Conservation (phyloP, 768 basidiomycete genomes). For the Lactifluus subvellereus region DNA sequence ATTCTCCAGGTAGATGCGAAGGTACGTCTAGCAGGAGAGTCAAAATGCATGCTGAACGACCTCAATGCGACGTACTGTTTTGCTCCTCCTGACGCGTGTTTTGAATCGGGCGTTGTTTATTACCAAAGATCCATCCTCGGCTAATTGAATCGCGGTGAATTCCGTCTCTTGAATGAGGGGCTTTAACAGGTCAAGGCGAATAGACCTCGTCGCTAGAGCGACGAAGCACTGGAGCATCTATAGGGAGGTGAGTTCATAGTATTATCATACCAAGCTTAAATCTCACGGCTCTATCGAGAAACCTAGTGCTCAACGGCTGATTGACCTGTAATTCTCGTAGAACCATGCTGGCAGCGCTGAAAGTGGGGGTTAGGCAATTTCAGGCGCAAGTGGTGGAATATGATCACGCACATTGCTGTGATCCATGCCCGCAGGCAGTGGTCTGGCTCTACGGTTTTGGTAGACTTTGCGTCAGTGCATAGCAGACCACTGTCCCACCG, state of each 20-base stretch:
- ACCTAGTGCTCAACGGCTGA: neutral
- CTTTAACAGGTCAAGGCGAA: neutral
- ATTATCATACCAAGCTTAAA: no score
- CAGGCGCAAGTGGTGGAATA: neutral
- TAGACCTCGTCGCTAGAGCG: neutral
- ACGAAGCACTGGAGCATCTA: neutral
- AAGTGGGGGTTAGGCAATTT: neutral
- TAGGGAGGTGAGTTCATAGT: neutral
- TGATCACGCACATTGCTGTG: conserved; percentile 14
- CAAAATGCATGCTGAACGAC: neutral
- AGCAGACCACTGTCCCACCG: conserved; percentile 1
- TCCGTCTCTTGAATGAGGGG: conserved; percentile 7
- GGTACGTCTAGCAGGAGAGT: neutral
- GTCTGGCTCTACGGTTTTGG: neutral
- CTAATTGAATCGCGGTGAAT: neutral
- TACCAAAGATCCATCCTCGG: neutral
- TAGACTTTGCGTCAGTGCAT: neutral
- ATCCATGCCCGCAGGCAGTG: conserved; percentile 15
- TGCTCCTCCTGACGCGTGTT: conserved; percentile 5
- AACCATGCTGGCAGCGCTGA: conserved; percentile 4
- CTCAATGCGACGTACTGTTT: neutral
- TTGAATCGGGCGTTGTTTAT: conserved; percentile 15
- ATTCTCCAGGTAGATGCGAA: neutral
- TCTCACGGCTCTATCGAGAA: neutral
- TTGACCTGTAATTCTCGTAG: neutral